A percentile compares a stretch with the other conserved stretches of the same genome.
These are phyloP conservation scores for Entelexis paramagnoliae DNA, from an alignment of 1,139 yeast species.

Conservation along the genomic window DNA sequence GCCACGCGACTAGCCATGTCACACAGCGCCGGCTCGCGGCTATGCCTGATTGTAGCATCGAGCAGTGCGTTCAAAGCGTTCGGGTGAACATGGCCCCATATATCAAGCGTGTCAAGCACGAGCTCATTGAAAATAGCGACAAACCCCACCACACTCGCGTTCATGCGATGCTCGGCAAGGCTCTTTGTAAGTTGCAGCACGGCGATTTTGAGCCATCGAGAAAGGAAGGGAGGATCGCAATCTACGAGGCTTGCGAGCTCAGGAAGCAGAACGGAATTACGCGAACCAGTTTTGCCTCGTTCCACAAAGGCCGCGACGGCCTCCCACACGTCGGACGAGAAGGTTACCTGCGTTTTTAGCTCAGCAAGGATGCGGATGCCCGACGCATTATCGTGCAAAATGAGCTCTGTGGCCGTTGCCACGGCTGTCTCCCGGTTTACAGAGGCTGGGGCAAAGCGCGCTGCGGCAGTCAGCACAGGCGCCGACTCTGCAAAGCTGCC, in stretches of 20 bases:
- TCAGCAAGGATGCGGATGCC: constrained; percentile 6
- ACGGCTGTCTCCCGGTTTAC: constrained; percentile 10
- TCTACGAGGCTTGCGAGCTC: constrained; percentile 3
- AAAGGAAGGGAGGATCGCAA: constrained; percentile 1
- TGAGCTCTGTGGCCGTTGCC: neutral
- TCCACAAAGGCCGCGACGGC: constrained; percentile 12
- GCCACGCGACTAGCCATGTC: constrained; percentile 10
- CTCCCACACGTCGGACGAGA: neutral
- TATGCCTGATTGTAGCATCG: constrained; percentile 15
- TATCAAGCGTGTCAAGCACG: neutral
- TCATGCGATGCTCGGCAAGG: constrained; percentile 15
- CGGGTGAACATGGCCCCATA: constrained; percentile 19
- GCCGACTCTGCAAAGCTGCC: constrained; percentile 10
- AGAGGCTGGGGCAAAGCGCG: constrained; percentile 14
- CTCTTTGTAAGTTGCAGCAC: constrained; percentile 21
- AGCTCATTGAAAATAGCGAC: constrained; percentile 1
- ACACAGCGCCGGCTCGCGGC: neutral
- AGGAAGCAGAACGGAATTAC: constrained; percentile 6
- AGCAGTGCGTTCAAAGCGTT: constrained; percentile 22
- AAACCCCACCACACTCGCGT: neutral
- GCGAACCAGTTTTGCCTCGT: constrained; percentile 1
- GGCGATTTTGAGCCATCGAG: constrained; percentile 19
- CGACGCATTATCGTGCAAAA: neutral
- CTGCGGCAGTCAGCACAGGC: constrained; percentile 19
- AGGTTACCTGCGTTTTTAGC: neutral